Conservation (phyloP, 1,284 basidiomycete genomes). For the Pseudozyma thailandica region DNA sequence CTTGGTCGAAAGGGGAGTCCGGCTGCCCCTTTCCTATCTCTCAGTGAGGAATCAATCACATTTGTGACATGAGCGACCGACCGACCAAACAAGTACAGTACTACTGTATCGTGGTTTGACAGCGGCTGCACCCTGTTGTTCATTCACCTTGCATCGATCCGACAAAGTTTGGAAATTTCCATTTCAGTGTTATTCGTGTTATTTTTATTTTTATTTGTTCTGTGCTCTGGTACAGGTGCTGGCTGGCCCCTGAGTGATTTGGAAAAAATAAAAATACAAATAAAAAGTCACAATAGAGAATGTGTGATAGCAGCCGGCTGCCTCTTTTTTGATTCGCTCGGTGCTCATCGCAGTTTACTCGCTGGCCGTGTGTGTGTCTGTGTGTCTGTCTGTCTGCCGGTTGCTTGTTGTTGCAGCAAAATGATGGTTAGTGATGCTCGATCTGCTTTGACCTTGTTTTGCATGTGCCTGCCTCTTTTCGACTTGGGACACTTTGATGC, state of each 20-base stretch:
- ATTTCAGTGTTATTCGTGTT: background rate
- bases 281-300: too few relatives aligned
- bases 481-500: background rate
- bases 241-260: constrained; percentile 13
- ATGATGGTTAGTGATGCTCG: background rate
- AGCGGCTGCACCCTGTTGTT: background rate
- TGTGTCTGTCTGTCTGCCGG: too few relatives aligned
- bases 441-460: constrained; percentile 2
- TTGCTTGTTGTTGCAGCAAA: too few relatives aligned
- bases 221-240: background rate
- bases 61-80: too few relatives aligned
- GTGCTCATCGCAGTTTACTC: too few relatives aligned
- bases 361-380: too few relatives aligned
- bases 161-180: constrained; percentile 3
- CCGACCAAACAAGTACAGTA: too few relatives aligned
- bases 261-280: too few relatives aligned
- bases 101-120: too few relatives aligned
- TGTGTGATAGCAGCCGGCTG: too few relatives aligned
- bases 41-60: too few relatives aligned
- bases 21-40: constrained; percentile 16
- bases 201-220: constrained; percentile 1
- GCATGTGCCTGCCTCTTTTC: background rate
- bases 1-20: constrained; percentile 6
- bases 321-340: too few relatives aligned
- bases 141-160: background rate